Evolutionary conservation across 2,329 filamentous ascomycete species (phyloP), one percentile per base, ranked within the genome.

Genomic region (Pyrenochaeta sp.): DNA sequence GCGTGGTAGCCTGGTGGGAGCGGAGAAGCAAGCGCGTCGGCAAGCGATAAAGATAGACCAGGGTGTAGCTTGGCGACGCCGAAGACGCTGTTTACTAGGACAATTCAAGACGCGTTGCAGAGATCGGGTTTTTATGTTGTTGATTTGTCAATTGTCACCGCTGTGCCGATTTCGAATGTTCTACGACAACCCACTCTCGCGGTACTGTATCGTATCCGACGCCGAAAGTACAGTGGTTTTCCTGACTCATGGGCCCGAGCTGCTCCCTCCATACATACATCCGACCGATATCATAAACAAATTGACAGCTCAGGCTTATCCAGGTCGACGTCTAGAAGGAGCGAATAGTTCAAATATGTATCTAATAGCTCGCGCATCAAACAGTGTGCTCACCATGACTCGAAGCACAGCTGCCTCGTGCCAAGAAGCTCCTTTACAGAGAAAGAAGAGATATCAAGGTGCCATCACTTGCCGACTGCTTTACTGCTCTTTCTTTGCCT

Each of bases 401-500:
- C 8, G 8, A 43, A 27, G 22, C 40, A 25, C 22, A 43, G 22
- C 22, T 27, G 3, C 10, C 22, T n/a, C 6, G 12, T 4, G 12
- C 10, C 6, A n/a, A 43, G 6, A 10, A 25, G 25, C 22, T 12
- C 40, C 22, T 25, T 43, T 43, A 27, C 39, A 19, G 5, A 43
- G 5, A 24, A 13, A 43, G 40, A 24, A 27, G 10, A 15, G 10
- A 27, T 3, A n/a, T 4, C 24, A 27, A 22, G 7, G 13, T n/a
- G 15, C 22, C 22, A 2, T n/a, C 19, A 19, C 22, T 9, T 24
- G 10, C 12, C 10, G 10, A 8, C 25, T 27, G 12, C 3, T 47
- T 79, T 52, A 72, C 50, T 73, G 69, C 47, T 50, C 54, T 58
- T 72, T 72, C 66, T 74, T 77, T 8, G 57, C 62, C 62, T 63